These are phyloP conservation scores for Eimeria tenella DNA, from an alignment of 169 alveolate species.

Conservation along the genomic window DNA sequence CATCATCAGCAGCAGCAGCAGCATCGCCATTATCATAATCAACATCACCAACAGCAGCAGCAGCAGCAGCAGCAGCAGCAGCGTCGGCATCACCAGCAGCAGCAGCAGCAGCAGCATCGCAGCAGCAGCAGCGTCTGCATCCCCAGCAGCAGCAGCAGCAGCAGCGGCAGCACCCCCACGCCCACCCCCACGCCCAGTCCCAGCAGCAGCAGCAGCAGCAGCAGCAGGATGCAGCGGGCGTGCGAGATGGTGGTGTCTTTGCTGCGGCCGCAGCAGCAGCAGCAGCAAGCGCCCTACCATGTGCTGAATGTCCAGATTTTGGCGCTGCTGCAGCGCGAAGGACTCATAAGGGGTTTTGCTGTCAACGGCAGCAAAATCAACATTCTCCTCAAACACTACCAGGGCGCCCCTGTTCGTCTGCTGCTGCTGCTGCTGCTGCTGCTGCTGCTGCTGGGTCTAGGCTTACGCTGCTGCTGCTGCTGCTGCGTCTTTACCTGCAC, in stretches of 20 bases:
- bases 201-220: background rate
- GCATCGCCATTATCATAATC: too few species aligned
- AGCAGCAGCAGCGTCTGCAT: background rate
- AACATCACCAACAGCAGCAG: too few species aligned
- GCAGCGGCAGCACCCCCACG: background rate
- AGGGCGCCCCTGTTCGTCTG: conserved; percentile 82
- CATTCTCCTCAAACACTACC: conserved; percentile 91
- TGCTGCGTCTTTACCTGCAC: background rate
- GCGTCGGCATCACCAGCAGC: too few species aligned
- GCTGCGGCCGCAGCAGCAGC: conserved; percentile 88
- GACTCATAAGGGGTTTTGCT: conserved; percentile 91
- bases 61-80: background rate
- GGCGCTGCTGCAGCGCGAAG: conserved; percentile 89
- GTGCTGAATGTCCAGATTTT: conserved; percentile 89
- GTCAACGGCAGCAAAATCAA: conserved; percentile 92
- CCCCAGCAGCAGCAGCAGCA: background rate
- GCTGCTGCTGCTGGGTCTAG: background rate
- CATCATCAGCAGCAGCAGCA: too few species aligned
- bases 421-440: background rate
- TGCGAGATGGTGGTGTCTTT: conserved; percentile 93
- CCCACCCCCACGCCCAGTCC: too few species aligned
- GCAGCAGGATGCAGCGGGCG: conserved; percentile 89
- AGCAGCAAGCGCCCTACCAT: conserved; percentile 89
- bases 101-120: too few species aligned
- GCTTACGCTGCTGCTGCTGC: background rate